Conservation (phyloP, 148 eudicot species). For the Heliosperma pusillum region DNA sequence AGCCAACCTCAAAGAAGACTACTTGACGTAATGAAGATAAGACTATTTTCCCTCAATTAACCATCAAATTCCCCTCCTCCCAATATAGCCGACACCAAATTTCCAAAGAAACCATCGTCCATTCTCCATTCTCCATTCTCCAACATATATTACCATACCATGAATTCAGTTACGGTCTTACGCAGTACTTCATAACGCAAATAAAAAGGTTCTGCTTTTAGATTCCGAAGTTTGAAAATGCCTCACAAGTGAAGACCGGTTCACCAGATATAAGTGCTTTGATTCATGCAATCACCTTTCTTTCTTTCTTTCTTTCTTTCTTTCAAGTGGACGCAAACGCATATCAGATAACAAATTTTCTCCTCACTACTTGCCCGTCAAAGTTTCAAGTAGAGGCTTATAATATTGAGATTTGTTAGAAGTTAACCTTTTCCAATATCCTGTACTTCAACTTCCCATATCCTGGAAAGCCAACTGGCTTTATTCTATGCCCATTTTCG, state of each 20-base stretch:
- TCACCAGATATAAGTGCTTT: not conserved
- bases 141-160: not conserved
- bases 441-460: conserved; percentile 8
- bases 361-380: not conserved
- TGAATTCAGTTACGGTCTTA: not conserved
- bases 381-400: not conserved
- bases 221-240: not conserved
- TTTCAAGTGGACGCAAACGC: conserved; percentile 7
- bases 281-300: not conserved
- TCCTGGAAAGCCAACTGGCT: conserved; percentile 10
- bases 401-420: not conserved
- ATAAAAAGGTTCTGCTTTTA: not conserved
- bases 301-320: not conserved
- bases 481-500: not conserved
- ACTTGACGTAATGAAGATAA: not conserved
- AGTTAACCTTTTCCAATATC: conserved; percentile 1
- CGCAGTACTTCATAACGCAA: not conserved
- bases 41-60: not conserved
- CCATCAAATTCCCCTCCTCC: not conserved
- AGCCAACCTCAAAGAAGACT: not conserved
- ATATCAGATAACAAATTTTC: not conserved
- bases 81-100: not conserved
- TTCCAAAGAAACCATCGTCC: not conserved
- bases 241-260: not conserved
- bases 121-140: not conserved